These are phyloP conservation scores for Hypoxylon fragiforme DNA, from an alignment of 495 filamentous ascomycete genomes.

Conservation along the genomic window DNA sequence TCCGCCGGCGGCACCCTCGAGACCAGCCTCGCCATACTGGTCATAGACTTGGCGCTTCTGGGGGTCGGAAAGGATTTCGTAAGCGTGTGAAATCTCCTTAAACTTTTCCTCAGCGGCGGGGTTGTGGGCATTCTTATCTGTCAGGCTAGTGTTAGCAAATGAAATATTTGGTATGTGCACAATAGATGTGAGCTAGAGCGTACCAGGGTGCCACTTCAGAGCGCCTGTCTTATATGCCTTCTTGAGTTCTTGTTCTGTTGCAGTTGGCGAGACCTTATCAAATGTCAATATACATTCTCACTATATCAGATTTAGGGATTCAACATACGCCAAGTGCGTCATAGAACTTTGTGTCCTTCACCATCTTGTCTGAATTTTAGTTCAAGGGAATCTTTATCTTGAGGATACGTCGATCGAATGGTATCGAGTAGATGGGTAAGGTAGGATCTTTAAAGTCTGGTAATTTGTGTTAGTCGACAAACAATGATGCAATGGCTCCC, in stretches of 20 bases:
- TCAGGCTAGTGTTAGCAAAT: constrained; percentile 31
- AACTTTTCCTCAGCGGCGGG: constrained; percentile 95
- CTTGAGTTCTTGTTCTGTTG: constrained; percentile 78
- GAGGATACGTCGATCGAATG: constrained; percentile 2
- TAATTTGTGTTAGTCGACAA: too few relatives aligned
- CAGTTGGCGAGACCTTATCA: constrained; percentile 68
- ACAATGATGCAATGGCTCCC: too few relatives aligned
- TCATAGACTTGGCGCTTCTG: constrained; percentile 93
- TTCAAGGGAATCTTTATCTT: constrained; percentile 4
- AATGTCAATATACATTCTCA: constrained; percentile 18
- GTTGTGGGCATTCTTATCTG: constrained; percentile 96
- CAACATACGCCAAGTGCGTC: constrained; percentile 79
- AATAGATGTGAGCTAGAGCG: constrained; percentile 9
- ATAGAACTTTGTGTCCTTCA: constrained; percentile 87
- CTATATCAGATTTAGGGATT: background rate
- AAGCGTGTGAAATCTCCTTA: constrained; percentile 94
- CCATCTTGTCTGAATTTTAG: constrained; percentile 64
- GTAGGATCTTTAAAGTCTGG: constrained; percentile 14
- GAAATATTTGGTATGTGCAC: background rate
- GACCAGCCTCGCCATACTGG: constrained; percentile 94
- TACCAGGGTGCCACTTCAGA: constrained; percentile 90
- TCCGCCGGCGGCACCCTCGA: constrained; percentile 81
- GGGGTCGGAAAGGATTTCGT: constrained; percentile 88
- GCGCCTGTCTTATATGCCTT: constrained; percentile 90
- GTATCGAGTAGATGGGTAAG: constrained; percentile 2